These are phyloP conservation scores for Aureobasidium namibiae DNA, from an alignment of 2,329 filamentous ascomycete species.

Conservation along the genomic window DNA sequence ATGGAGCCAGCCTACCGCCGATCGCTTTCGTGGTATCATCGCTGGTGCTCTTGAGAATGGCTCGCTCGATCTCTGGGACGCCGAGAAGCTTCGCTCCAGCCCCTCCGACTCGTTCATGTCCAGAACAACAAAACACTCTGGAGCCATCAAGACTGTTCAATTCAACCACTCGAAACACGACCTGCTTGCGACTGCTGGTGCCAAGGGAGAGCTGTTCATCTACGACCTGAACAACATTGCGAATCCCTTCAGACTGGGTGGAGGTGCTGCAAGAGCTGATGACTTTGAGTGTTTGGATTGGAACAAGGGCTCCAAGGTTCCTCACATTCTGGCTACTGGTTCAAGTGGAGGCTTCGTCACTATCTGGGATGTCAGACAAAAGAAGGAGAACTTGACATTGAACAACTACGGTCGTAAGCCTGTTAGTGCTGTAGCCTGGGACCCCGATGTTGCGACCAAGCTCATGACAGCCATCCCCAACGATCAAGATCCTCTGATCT, in stretches of 20 bases:
- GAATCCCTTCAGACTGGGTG: constrained; percentile 83
- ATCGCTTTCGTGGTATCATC: constrained; percentile 78
- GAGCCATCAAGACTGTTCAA: constrained; percentile 86
- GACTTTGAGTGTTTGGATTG: constrained; percentile 95
- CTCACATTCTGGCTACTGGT: constrained; percentile 91
- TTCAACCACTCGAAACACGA: constrained; percentile 93
- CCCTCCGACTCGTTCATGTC: constrained; percentile 69
- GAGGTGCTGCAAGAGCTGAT: constrained; percentile 77
- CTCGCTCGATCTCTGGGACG: constrained; percentile 88
- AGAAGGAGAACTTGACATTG: constrained; percentile 91
- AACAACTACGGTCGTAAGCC: constrained; percentile 85
- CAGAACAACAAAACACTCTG: constrained; percentile 80
- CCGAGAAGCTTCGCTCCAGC: constrained; percentile 52
- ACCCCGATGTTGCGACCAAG: constrained; percentile 87
- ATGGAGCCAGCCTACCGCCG: constrained; percentile 76
- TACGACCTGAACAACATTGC: constrained; percentile 87
- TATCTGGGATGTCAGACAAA: constrained; percentile 96
- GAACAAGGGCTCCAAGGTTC: constrained; percentile 79
- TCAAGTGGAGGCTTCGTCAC: constrained; percentile 91
- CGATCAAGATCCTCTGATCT: constrained; percentile 78
- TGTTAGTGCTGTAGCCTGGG: constrained; percentile 94
- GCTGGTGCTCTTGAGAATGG: constrained; percentile 94
- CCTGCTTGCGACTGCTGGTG: constrained; percentile 82
- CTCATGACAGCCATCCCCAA: constrained; percentile 86
- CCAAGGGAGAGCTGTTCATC: constrained; percentile 92